Evolutionary conservation across 208 protist species (phyloP).

Genomic region (Leishmania turanica): DNA sequence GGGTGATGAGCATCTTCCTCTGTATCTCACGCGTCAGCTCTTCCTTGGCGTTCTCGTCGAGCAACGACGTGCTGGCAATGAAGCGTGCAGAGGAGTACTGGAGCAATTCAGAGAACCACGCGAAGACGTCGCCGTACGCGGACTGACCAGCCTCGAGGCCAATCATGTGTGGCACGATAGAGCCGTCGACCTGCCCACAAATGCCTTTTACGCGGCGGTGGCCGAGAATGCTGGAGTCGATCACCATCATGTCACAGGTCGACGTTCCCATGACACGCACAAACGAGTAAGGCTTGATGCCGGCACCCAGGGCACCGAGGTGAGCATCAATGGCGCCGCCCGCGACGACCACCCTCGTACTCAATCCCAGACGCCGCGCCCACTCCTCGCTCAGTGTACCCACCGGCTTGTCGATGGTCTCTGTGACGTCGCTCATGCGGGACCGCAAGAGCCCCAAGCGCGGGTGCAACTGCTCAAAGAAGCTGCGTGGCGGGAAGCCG

Average conservation of each 20-base stretch:
- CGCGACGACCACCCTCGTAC: slow-evolving; percentile 39
- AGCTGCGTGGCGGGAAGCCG: slow-evolving; percentile 47
- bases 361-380: slow-evolving; percentile 44
- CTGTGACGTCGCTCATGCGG: slow-evolving; percentile 39
- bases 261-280: slow-evolving; percentile 71
- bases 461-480: slow-evolving; percentile 57
- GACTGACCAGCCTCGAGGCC: slow-evolving; percentile 64
- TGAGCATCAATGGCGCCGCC: slow-evolving; percentile 64
- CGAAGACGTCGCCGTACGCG: slow-evolving; percentile 67
- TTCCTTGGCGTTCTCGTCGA: slow-evolving; percentile 37
- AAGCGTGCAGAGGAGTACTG: slow-evolving; percentile 37
- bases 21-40: slow-evolving; percentile 34
- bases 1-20: slow-evolving; percentile 30
- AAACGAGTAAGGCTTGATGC: slow-evolving; percentile 47
- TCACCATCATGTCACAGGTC: slow-evolving; percentile 70
- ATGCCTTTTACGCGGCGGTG: slow-evolving; percentile 44
- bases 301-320: slow-evolving; percentile 56
- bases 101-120: slow-evolving; percentile 56
- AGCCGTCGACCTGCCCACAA: slow-evolving; percentile 64
- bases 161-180: slow-evolving; percentile 52
- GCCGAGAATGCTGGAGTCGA: slow-evolving; percentile 35
- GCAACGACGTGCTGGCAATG: slow-evolving; percentile 25
- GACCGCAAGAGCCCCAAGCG: slow-evolving; percentile 36
- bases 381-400: slow-evolving; percentile 43
- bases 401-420: slow-evolving; percentile 53